These are phyloP conservation scores for Eucalyptus polybractea DNA, from an alignment of 345 rosid species.

Conservation along the genomic window DNA sequence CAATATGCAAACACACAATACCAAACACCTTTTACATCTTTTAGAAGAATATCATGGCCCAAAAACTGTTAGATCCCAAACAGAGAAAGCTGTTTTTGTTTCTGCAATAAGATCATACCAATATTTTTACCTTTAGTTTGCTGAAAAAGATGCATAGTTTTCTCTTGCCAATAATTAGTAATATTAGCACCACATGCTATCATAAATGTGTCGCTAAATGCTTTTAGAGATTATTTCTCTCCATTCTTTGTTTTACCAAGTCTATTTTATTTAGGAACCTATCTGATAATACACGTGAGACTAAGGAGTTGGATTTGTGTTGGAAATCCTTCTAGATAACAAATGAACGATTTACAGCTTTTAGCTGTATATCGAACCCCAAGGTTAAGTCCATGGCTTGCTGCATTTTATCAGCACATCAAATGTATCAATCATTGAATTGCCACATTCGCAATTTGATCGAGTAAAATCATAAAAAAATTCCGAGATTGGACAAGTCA, in stretches of 20 bases:
- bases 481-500: background rate
- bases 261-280: background rate
- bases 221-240: background rate
- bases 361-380: background rate
- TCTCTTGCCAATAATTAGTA: background rate
- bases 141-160: background rate
- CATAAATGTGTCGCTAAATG: background rate
- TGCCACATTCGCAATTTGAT: background rate
- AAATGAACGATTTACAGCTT: background rate
- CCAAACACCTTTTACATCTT: background rate
- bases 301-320: background rate
- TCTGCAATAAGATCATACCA: background rate
- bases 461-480: background rate
- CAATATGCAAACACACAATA: background rate
- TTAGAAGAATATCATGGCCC: background rate
- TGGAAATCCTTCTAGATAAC: background rate
- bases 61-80: background rate
- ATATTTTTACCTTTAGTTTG: background rate
- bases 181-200: background rate
- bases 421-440: background rate
- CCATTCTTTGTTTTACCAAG: background rate
- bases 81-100: background rate
- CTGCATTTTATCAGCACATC: background rate
- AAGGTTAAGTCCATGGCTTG: background rate
- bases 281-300: background rate